phyloP scores from a whole-genome alignment of 345 rosid species.

The Euphorbia pulcherrima region DNA sequence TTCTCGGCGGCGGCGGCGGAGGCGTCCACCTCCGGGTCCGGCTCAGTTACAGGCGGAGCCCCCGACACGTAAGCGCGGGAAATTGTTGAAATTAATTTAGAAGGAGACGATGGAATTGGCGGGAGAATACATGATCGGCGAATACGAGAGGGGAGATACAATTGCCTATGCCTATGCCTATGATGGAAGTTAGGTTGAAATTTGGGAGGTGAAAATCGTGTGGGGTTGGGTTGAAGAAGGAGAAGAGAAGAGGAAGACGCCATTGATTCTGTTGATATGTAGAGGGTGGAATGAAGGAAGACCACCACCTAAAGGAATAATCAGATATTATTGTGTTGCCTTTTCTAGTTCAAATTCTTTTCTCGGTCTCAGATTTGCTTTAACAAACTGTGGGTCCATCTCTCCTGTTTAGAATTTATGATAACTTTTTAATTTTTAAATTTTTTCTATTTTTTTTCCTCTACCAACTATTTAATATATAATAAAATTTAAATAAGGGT shows the following conservation, averaged over 20 bases:
- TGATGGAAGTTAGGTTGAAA: constrained; percentile 18
- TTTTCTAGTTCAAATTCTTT: not conserved
- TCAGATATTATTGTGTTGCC: not conserved
- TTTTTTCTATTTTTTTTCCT: too few relatives aligned
- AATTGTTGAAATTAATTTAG: constrained; percentile 17
- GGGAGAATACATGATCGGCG: constrained; percentile 33
- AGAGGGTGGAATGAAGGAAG: not conserved
- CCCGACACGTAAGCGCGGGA: constrained; percentile 68
- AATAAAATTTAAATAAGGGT: too few relatives aligned
- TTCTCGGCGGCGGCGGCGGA: constrained; percentile 29
- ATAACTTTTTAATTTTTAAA: too few relatives aligned
- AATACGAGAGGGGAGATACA: constrained; percentile 11
- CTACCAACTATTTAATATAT: too few relatives aligned
- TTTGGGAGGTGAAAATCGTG: constrained; percentile 24
- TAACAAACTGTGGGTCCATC: too few relatives aligned
- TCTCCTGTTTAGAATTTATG: too few relatives aligned
- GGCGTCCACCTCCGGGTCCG: constrained; percentile 41
- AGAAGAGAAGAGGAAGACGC: constrained; percentile 36
- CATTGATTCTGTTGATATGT: constrained; percentile 20
- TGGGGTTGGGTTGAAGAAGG: constrained; percentile 31
- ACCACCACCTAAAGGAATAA: not conserved
- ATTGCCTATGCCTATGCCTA: constrained; percentile 10
- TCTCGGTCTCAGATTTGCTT: too few relatives aligned
- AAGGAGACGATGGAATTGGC: constrained; percentile 25
- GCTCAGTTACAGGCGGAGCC: constrained; percentile 55